A percentile compares a stretch with the other conserved stretches of the same genome.
These are phyloP conservation scores for Aureobasidium sp. DNA, from an alignment of 2,329 filamentous ascomycete species.

Conservation along the genomic window DNA sequence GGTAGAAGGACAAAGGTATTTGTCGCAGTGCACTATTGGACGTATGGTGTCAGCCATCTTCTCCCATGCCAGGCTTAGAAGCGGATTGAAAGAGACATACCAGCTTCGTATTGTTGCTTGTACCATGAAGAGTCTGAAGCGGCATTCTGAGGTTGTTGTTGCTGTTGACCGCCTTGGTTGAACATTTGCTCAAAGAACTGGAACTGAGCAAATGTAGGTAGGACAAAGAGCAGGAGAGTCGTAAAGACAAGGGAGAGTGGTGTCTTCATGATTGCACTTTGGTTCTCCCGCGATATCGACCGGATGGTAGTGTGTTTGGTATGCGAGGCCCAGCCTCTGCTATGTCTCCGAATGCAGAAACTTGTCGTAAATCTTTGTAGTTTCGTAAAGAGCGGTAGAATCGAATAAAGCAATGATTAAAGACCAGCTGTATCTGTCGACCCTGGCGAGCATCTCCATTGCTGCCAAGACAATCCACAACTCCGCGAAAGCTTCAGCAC, in stretches of 20 bases:
- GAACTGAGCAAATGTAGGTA: constrained; percentile 66
- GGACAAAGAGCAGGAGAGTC: constrained; percentile 49
- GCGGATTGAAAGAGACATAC: constrained; percentile 35
- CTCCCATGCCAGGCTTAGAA: no score
- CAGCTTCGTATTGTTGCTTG: constrained; percentile 57
- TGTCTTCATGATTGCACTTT: not conserved
- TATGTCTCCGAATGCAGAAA: no score
- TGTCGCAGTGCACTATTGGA: constrained; percentile 66
- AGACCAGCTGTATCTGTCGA: not conserved
- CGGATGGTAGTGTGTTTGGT: not conserved
- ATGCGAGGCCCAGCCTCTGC: no score
- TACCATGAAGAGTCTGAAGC: constrained; percentile 79
- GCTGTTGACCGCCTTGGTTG: constrained; percentile 49
- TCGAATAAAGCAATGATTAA: no score
- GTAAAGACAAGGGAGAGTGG: constrained; percentile 24
- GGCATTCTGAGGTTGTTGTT: constrained; percentile 62
- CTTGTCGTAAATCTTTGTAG: no score
- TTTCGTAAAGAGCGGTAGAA: no score
- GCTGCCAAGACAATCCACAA: not conserved
- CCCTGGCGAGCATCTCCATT: not conserved
- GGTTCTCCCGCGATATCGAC: not conserved
- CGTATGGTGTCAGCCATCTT: not conserved
- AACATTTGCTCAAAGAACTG: constrained; percentile 99
- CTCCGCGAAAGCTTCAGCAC: not conserved
- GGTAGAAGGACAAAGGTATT: constrained; percentile 91